These are phyloP conservation scores for Solanum hybrid DNA, from an alignment of 305 asterid genomes.

Conservation along the genomic window DNA sequence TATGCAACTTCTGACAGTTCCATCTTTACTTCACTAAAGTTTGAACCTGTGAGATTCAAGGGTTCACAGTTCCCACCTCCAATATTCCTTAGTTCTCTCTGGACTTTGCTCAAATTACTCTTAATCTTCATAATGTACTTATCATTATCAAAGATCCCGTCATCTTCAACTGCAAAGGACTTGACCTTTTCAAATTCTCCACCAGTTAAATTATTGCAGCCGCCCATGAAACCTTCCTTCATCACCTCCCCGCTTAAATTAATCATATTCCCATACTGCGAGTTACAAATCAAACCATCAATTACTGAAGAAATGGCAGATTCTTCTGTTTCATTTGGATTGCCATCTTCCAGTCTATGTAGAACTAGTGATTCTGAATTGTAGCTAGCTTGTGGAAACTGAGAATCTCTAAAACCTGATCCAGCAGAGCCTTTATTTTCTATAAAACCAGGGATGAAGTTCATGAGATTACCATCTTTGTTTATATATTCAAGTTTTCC, in stretches of 20 bases:
- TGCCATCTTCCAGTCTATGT: constrained; percentile 23
- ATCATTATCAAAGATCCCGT: constrained; percentile 18
- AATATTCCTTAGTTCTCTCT: constrained; percentile 17
- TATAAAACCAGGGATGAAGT: constrained; percentile 7
- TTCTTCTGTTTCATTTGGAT: constrained; percentile 18
- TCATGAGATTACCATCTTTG: constrained; percentile 11
- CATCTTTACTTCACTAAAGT: constrained; percentile 12
- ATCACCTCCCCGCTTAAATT: constrained; percentile 19
- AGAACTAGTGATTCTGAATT: constrained; percentile 7
- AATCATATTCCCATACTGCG: constrained; percentile 14
- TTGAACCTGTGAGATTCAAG: constrained; percentile 13
- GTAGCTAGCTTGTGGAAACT: constrained; percentile 12
- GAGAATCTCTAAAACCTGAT: constrained; percentile 21
- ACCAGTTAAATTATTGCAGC: constrained; percentile 12
- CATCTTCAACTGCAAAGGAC: constrained; percentile 21
- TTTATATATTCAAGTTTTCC: constrained; percentile 15
- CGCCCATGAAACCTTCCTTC: constrained; percentile 20
- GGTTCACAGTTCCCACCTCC: constrained; percentile 15
- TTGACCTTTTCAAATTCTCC: constrained; percentile 19
- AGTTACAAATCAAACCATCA: constrained; percentile 17
- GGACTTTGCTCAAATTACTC: constrained; percentile 19
- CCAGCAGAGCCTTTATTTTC: constrained; percentile 20
- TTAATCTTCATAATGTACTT: constrained; percentile 14
- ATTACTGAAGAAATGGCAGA: constrained; percentile 13
- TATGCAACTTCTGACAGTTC: constrained; percentile 22